phyloP scores from a whole-genome alignment of 345 rosid genomes.

The Limnanthes douglasii region DNA sequence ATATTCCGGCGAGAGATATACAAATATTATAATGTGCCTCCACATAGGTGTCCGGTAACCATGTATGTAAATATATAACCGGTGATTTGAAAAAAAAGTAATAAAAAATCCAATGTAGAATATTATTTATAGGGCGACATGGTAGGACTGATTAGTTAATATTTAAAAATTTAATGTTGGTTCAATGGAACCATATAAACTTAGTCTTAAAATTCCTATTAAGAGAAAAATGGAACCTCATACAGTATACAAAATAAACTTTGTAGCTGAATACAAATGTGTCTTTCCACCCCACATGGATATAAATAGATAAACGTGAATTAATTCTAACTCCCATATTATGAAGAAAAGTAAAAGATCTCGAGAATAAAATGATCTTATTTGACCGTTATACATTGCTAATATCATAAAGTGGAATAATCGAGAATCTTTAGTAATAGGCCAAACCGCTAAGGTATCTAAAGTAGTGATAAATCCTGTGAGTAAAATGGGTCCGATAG shows the following conservation, averaged over 20 bases:
- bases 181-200: background rate
- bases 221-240: background rate
- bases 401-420: background rate
- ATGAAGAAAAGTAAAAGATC: background rate
- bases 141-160: no score
- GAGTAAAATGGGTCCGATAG: background rate
- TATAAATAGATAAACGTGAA: background rate
- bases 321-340: background rate
- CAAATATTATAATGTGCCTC: no score
- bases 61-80: no score
- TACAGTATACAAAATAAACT: background rate
- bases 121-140: no score
- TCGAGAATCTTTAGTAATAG: background rate
- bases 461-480: no score
- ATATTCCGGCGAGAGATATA: background rate
- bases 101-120: no score
- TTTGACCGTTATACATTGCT: no score
- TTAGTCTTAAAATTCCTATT: background rate
- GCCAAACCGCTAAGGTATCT: no score
- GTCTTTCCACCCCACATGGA: background rate
- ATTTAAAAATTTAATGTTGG: background rate
- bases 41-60: no score
- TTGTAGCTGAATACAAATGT: slow-evolving; percentile 1
- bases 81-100: no score
- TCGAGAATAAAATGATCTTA: no score